Percentiles rank a stretch among this genome's conserved stretches.
These are phyloP conservation scores for Eutrema heterophyllum DNA, from an alignment of 345 rosid genomes.

Conservation along the genomic window DNA sequence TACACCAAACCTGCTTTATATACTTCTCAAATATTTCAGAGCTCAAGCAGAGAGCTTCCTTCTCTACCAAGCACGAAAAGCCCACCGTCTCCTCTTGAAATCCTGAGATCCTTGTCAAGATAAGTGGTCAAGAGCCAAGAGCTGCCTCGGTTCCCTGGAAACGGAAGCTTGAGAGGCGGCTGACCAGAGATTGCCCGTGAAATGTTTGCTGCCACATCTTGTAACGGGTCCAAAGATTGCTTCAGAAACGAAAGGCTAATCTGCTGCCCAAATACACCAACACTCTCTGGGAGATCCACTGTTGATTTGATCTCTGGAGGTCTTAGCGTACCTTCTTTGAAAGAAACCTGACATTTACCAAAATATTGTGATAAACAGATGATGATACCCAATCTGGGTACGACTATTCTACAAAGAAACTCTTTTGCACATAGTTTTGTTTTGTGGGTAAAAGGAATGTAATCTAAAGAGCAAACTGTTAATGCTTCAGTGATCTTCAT, in stretches of 20 bases:
- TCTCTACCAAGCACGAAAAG: constrained; percentile 84
- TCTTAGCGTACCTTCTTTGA: constrained; percentile 72
- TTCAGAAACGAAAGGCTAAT: constrained; percentile 61
- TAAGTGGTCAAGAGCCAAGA: constrained; percentile 92
- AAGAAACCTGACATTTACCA: constrained; percentile 57
- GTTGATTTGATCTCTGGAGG: constrained; percentile 82
- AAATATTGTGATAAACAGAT: background rate
- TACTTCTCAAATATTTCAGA: constrained; percentile 23
- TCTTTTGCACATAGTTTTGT: background rate
- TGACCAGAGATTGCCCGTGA: constrained; percentile 72
- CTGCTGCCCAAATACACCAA: constrained; percentile 70
- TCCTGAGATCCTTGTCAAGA: constrained; percentile 81
- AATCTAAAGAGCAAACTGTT: background rate
- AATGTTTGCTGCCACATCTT: constrained; percentile 65
- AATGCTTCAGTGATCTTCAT: background rate
- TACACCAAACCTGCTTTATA: constrained; percentile 29
- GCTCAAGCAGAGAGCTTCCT: constrained; percentile 81
- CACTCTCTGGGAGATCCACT: constrained; percentile 64
- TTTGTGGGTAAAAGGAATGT: background rate
- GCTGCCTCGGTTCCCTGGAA: constrained; percentile 59
- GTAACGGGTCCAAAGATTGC: constrained; percentile 71
- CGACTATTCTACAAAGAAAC: background rate
- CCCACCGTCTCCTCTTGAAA: constrained; percentile 96
- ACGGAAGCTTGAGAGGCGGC: constrained; percentile 75
- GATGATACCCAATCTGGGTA: background rate